Base-by-base conservation (phyloP, 164 flowering plant species). In the Sextonia rubra region DNA sequence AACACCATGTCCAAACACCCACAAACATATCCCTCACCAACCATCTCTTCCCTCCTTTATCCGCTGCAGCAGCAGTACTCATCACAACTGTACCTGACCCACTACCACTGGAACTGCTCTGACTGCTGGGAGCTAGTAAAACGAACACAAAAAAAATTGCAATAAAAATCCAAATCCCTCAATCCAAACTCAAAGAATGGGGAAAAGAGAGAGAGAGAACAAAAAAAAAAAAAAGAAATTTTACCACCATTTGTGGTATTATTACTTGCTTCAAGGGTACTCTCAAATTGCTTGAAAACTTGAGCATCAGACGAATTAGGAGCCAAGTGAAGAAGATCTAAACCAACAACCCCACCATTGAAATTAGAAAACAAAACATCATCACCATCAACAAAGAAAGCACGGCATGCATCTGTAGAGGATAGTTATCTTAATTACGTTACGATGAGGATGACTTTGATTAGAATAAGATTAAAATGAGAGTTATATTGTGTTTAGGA, bases 291-390 rank as follows among this genome's bases (percentile, higher is more conserved):
- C 76, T 75, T 71, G 61, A 82, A 82, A 23, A 82, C 66, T 65
- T 80, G 66, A 63, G 82, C 82, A 9, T 79, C 84, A 30, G 84
- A 25, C 65, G 82, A 79, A 66, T 79, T 71, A 5, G 82, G 80
- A 73, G 82, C 58, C 67, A 82, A 62, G 65, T 79, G 79, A 6
- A 82, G 76, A 32, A 82, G 79, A 37, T 69, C 84, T 82, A 71
- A 48, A 63, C 60, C 70, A 69, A 2, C 60, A 20, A 52, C 12
- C 20, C n/a, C 58, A 17, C n/a, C 58, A 20, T 37, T 37, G 44
- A 37, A 37, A 37, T 37, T 37, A 7, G 44, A 52, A 52, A 52
- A 52, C 58, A 18, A 52, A 15, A 15, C 58, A 52, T 18, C 58
- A 52, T 18, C 20, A 37, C 44, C 11, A 37, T 37, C 44, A 37